A percentile compares a stretch with the other conserved stretches of the same genome.
Evolutionary conservation across 1,139 yeast genomes (phyloP).

Genomic region (Pichia inconspicua): DNA sequence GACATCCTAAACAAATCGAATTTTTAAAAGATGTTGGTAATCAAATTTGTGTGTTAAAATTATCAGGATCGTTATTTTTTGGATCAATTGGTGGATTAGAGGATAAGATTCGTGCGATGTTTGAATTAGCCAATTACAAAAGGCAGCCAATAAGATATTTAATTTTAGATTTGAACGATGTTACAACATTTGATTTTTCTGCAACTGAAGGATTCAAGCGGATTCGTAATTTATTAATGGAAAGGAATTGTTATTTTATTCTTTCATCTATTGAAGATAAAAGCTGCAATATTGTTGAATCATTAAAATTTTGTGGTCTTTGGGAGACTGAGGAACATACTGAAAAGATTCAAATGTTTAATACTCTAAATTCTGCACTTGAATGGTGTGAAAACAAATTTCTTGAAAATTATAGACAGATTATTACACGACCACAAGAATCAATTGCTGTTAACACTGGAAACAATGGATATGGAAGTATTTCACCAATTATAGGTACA

Average conservation of each 20-base stretch:
- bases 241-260: conserved; percentile 62
- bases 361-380: conserved; percentile 74
- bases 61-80: conserved; percentile 84
- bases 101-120: conserved; percentile 55
- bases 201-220: conserved; percentile 95
- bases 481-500: conserved; percentile 35
- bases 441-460: neutral
- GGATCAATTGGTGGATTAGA: conserved; percentile 95
- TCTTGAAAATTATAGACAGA: conserved; percentile 52
- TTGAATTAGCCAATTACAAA: conserved; percentile 47
- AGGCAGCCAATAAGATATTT: conserved; percentile 64
- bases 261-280: conserved; percentile 68
- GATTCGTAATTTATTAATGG: conserved; percentile 68
- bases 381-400: conserved; percentile 97
- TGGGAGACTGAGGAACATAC: conserved; percentile 42
- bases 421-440: conserved; percentile 13
- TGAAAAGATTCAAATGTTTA: conserved; percentile 51
- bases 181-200: conserved; percentile 74
- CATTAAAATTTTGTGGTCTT: conserved; percentile 65
- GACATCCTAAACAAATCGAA: conserved; percentile 86
- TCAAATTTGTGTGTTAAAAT: conserved; percentile 79
- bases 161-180: conserved; percentile 78
- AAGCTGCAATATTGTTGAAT: conserved; percentile 46
- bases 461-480: neutral
- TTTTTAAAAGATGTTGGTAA: conserved; percentile 81